Evolutionary conservation across 2,329 filamentous ascomycete species (phyloP).

Genomic region (Thelonectria rubi): DNA sequence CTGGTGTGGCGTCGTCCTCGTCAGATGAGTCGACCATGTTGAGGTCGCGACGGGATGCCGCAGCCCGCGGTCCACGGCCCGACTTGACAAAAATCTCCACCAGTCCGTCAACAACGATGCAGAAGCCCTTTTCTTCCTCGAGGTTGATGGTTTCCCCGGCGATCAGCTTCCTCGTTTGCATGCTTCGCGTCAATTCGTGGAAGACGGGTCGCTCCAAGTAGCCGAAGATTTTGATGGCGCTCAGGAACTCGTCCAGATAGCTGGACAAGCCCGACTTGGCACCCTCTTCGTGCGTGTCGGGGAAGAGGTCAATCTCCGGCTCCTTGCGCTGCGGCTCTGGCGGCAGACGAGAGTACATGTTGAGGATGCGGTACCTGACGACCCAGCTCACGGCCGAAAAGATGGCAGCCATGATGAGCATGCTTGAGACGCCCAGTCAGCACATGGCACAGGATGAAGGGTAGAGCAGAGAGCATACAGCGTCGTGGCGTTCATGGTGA

Average conservation of each 20-base stretch:
- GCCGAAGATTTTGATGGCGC: conserved; percentile 98
- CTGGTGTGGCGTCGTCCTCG: conserved; percentile 74
- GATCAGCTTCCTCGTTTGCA: conserved; percentile 97
- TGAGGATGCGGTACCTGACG: conserved; percentile 92
- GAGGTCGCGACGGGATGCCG: conserved; percentile 35
- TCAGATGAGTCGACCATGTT: conserved; percentile 58
- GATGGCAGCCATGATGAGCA: conserved; percentile 79
- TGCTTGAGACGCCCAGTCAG: conserved; percentile 53
- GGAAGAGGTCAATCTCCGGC: conserved; percentile 93
- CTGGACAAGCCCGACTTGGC: conserved; percentile 92
- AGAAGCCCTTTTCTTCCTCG: conserved; percentile 98
- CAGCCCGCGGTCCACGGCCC: conserved; percentile 59
- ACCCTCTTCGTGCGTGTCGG: conserved; percentile 89
- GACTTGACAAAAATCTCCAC: conserved; percentile 99
- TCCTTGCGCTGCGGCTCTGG: conserved; percentile 96
- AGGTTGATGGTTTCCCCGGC: conserved; percentile 94
- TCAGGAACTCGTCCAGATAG: conserved; percentile 97
- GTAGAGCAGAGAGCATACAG: conserved; percentile 64
- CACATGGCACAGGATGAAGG: conserved; percentile 6
- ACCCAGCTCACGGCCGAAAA: conserved; percentile 93
- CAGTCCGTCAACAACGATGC: conserved; percentile 92
- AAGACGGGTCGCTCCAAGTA: conserved; percentile 97
- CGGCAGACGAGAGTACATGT: conserved; percentile 94
- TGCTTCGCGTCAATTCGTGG: conserved; percentile 94
- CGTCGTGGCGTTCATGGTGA: conserved; percentile 99